Percentiles rank a stretch among this genome's conserved stretches.
phyloP scores from a whole-genome alignment of 75 land plant genomes.

The Pinus tabuliformis region DNA sequence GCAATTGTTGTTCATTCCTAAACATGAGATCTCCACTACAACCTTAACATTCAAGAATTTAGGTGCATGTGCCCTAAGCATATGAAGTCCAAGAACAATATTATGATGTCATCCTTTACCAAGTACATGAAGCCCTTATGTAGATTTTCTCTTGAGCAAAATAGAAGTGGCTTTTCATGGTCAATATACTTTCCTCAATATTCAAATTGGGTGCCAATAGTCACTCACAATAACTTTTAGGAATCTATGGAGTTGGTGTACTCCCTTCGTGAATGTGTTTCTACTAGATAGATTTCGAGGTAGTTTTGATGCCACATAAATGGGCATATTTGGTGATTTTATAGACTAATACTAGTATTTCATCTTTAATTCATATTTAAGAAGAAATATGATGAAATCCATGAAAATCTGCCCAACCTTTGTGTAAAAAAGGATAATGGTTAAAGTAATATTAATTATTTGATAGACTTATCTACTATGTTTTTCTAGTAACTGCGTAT shows the following conservation, averaged over 20 bases:
- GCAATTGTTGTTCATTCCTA: no score
- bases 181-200: no score
- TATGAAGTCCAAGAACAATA: no score
- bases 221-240: neutral
- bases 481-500: no score
- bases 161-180: no score
- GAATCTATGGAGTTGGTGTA: neutral
- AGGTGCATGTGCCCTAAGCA: no score
- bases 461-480: neutral
- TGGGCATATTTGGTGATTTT: neutral
- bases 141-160: no score
- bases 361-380: neutral
- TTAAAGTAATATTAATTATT: neutral
- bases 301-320: neutral
- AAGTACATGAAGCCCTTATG: no score
- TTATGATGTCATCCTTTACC: no score
- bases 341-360: neutral
- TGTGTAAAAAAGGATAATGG: neutral
- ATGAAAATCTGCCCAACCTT: neutral
- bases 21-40: no score
- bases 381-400: neutral
- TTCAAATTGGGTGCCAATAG: no score
- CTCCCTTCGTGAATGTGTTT: neutral
- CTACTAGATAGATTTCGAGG: neutral
- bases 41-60: no score